Evolutionary conservation across 495 filamentous ascomycete species (phyloP), one percentile per base, ranked within the genome.

Genomic region (Apiosordaria backusii): DNA sequence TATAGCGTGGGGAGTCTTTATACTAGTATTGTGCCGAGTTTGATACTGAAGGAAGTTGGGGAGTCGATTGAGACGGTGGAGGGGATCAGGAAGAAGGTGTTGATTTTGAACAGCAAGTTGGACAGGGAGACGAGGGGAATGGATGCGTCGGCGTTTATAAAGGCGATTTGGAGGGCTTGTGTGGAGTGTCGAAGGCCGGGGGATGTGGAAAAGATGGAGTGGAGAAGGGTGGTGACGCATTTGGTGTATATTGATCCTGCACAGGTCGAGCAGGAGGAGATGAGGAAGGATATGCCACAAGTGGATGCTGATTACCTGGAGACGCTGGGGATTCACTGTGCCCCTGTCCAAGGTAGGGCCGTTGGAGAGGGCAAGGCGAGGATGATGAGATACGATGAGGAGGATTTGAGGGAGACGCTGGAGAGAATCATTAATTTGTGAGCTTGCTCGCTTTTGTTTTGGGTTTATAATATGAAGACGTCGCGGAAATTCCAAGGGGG

Each of bases 1-100:
- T 97, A 96, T 78, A 92, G 90, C 72, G 96, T 98, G 66, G 94
- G 95, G 53, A 91, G 87, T 55, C 78, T 98, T 13, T 98, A 96
- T 77, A 95, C 91, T 1, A 81, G 77, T 7, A 87, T 97, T 59
- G 79, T 95, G 4, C 95, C 94, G 0, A 90, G 82, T 50, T 75
- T 93, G n/a, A 81, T 93, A 25, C 78, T 91, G 21, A 81, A 83
- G 7, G 84, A 85, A 15, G 85, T 92, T 1, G 90, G 90, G 27
- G 74, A 79, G 18, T 82, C 84, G 45, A 72, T 89, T 53, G 70
- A 76, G 50, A 50, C 22, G 45, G 64, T 64, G 19, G 10, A 13
- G 24, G 78, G 77, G 2, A 81, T 87, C 6, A 73, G 84, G 3
- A 86, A 89, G 66, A 96, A 95, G 76, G 90, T 98, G 52, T 75